These are phyloP conservation scores for Solidago caesia DNA, from an alignment of 129 eudicot species.

Conservation along the genomic window DNA sequence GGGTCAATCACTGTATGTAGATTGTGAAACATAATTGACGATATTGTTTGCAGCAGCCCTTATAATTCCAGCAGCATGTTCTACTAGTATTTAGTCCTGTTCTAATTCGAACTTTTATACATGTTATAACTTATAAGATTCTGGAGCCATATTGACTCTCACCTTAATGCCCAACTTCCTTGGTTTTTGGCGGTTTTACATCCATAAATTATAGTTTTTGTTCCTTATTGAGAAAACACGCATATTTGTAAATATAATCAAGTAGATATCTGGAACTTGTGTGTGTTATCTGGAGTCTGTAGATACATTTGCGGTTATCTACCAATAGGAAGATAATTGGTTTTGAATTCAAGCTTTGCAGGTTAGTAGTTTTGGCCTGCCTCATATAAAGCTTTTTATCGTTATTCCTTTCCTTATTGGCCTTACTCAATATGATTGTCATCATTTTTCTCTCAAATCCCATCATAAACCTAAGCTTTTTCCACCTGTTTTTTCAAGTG, in stretches of 20 bases:
- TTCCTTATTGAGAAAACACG: background rate
- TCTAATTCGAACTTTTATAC: too few species aligned
- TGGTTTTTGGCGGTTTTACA: background rate
- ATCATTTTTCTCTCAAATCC: background rate
- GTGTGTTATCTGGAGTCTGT: background rate
- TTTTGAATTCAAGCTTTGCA: background rate
- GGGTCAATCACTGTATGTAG: too few species aligned
- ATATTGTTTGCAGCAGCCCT: too few species aligned
- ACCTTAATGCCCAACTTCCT: too few species aligned
- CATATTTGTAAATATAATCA: background rate
- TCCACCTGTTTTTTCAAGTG: too few species aligned
- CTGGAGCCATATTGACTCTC: too few species aligned
- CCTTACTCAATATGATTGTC: background rate
- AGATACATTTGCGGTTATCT: background rate
- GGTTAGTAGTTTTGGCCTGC: background rate
- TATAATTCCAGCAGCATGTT: too few species aligned
- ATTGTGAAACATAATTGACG: too few species aligned
- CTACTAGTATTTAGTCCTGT: too few species aligned
- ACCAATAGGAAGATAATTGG: background rate
- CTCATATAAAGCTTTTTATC: background rate
- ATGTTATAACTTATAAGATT: too few species aligned
- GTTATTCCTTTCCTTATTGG: background rate
- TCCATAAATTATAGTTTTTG: background rate
- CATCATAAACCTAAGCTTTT: too few species aligned
- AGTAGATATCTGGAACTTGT: background rate